phyloP scores from a whole-genome alignment of 2,329 filamentous ascomycete species.

The Ustulina deusta region DNA sequence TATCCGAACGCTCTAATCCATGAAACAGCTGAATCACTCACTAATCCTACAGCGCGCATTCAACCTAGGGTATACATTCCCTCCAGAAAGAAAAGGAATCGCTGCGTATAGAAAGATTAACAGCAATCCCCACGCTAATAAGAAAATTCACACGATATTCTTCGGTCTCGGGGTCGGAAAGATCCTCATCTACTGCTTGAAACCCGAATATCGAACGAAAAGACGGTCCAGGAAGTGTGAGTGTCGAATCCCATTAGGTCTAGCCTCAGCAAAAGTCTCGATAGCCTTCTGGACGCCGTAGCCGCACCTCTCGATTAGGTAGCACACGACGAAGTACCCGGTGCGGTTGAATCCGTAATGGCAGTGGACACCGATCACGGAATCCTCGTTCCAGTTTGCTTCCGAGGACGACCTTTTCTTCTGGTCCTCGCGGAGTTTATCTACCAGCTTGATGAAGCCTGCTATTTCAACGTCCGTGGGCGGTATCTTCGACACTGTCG shows the following conservation, averaged over 20 bases:
- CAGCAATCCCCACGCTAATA: neutral
- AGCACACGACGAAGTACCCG: conserved; percentile 89
- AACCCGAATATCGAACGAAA: conserved; percentile 75
- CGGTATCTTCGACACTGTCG: conserved; percentile 91
- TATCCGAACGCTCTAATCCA: conserved; percentile 27
- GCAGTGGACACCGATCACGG: conserved; percentile 85
- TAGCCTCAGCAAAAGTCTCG: conserved; percentile 76
- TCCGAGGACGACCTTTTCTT: conserved; percentile 58
- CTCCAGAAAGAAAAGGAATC: conserved; percentile 2
- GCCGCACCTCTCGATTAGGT: conserved; percentile 84
- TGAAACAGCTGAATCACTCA: conserved; percentile 11
- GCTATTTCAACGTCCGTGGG: conserved; percentile 69
- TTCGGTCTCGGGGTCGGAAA: neutral
- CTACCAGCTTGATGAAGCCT: conserved; percentile 67
- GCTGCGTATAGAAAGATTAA: conserved; percentile 3
- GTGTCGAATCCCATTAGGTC: conserved; percentile 88
- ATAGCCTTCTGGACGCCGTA: conserved; percentile 82
- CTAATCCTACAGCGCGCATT: conserved; percentile 29
- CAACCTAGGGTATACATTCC: conserved; percentile 25
- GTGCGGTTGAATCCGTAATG: conserved; percentile 97
- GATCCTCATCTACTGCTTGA: conserved; percentile 24
- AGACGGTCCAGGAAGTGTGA: conserved; percentile 88
- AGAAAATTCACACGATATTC: neutral
- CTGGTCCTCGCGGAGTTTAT: conserved; percentile 69
- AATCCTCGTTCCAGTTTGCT: conserved; percentile 55